Conservation (phyloP, 768 basidiomycete genomes). For the Trametopsis cervina region DNA sequence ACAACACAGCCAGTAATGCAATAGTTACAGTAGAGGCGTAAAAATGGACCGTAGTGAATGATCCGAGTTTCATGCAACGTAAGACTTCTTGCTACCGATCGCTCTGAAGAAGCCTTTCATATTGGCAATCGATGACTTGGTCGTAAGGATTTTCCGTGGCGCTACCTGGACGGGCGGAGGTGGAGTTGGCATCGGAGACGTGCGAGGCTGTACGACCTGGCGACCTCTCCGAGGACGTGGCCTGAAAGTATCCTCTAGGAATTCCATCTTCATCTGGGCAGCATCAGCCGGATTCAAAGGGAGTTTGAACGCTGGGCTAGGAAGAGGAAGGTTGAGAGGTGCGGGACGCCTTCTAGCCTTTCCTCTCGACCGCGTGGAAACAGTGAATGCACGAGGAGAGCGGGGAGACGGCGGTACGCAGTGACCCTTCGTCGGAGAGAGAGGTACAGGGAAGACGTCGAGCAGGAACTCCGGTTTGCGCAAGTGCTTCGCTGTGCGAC, state of each 20-base stretch:
- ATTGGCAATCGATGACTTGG: conserved; percentile 13
- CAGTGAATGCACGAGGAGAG: conserved; percentile 14
- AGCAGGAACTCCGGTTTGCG: conserved; percentile 30
- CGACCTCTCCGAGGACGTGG: conserved; percentile 17
- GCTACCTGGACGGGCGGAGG: background rate
- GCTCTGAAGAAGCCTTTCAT: conserved; percentile 27
- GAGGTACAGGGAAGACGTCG: conserved; percentile 26
- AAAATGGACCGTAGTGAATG: background rate
- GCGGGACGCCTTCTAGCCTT: conserved; percentile 35
- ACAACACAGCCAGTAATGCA: background rate
- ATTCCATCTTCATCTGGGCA: conserved; percentile 31
- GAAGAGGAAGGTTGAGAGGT: conserved; percentile 33
- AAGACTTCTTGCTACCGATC: conserved; percentile 20
- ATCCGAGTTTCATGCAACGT: conserved; percentile 10
- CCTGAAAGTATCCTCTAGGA: conserved; percentile 39
- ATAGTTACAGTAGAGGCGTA: background rate
- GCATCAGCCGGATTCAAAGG: conserved; percentile 31
- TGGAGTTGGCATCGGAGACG: background rate
- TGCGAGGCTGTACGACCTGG: background rate
- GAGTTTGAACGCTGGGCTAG: conserved; percentile 25
- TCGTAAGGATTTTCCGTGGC: background rate
- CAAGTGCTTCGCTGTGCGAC: conserved; percentile 30
- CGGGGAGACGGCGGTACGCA: conserved; percentile 8
- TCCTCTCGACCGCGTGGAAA: conserved; percentile 13
- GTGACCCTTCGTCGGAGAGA: conserved; percentile 11